Percentiles rank a stretch among this genome's conserved stretches.
Evolutionary conservation across 2,329 filamentous ascomycete species (phyloP).

Genomic region (Aspergillus puulaauensis): DNA sequence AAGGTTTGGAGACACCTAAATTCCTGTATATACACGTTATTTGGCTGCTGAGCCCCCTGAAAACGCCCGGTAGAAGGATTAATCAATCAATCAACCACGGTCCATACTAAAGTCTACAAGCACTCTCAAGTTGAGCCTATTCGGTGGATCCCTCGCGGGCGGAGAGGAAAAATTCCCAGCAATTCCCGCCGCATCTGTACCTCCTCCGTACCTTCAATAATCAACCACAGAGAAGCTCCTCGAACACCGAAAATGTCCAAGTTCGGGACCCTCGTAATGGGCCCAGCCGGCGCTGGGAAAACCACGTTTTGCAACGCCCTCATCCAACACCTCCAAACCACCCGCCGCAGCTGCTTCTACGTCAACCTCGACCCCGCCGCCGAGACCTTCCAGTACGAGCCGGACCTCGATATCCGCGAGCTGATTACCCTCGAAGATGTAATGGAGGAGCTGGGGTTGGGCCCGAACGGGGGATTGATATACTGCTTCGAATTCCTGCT

Average conservation of each 20-base stretch:
- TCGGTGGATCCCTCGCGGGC: background rate
- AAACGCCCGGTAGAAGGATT: too few relatives aligned
- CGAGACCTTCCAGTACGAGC: constrained; percentile 85
- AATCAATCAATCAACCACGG: too few relatives aligned
- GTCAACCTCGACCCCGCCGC: constrained; percentile 97
- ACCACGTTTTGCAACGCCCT: constrained; percentile 93
- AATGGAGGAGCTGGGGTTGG: constrained; percentile 90
- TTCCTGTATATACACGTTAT: too few relatives aligned
- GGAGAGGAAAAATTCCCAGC: background rate
- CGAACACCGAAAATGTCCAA: constrained; percentile 69
- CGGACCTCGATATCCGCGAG: constrained; percentile 93
- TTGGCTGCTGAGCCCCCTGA: too few relatives aligned
- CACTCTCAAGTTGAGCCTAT: background rate
- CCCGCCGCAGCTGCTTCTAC: constrained; percentile 92
- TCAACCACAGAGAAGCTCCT: background rate
- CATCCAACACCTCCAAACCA: constrained; percentile 88
- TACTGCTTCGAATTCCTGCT: constrained; percentile 97
- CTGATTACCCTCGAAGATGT: constrained; percentile 91
- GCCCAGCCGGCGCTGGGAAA: constrained; percentile 93
- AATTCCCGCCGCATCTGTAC: background rate
- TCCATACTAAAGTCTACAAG: background rate
- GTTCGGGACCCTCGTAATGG: constrained; percentile 93
- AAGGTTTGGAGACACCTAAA: too few relatives aligned
- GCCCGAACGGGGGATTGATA: constrained; percentile 88
- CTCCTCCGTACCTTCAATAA: background rate